Conservation (phyloP, 371 early-diverging fungal genomes). For the Syncephalastrum contaminatum region DNA sequence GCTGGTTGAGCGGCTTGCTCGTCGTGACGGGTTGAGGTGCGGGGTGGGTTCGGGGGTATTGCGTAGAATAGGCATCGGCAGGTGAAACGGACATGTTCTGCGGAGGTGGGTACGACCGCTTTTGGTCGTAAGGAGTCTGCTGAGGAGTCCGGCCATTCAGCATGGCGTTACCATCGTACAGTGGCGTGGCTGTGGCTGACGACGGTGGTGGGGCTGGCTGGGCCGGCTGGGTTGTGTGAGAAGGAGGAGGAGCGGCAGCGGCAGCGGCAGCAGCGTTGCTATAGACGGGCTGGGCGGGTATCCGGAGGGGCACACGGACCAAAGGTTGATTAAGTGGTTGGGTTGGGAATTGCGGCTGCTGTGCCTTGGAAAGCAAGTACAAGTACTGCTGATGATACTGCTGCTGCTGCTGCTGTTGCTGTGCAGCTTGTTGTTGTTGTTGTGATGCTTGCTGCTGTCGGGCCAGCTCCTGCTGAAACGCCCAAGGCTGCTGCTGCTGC, state of each 20-base stretch:
- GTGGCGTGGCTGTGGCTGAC: constrained; percentile 8
- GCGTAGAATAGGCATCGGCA: constrained; percentile 12
- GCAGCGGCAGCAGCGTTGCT: constrained; percentile 7
- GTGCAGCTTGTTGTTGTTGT: constrained; percentile 32
- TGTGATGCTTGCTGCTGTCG: constrained; percentile 22
- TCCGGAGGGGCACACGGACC: constrained; percentile 27
- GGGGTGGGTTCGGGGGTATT: constrained; percentile 9
- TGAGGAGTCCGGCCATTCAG: constrained; percentile 18
- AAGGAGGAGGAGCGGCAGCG: constrained; percentile 9
- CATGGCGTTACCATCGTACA: constrained; percentile 35
- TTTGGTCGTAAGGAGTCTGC: constrained; percentile 6
- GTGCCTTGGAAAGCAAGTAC: constrained; percentile 26
- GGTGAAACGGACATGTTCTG: not conserved
- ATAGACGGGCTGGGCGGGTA: constrained; percentile 30
- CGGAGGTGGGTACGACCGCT: too few relatives aligned
- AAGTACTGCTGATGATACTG: constrained; percentile 33
- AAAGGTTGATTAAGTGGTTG: constrained; percentile 24
- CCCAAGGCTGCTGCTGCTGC: constrained; percentile 16
- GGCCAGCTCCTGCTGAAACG: constrained; percentile 5
- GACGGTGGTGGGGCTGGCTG: constrained; percentile 9
- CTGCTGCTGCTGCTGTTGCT: constrained; percentile 24
- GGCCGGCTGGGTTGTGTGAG: constrained; percentile 10
- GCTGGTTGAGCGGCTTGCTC: constrained; percentile 8
- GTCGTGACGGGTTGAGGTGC: constrained; percentile 6
- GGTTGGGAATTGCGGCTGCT: constrained; percentile 26